Evolutionary conservation across 2,329 filamentous ascomycete species (phyloP), one percentile per base, ranked within the genome.

Genomic region (Pseudogymnoascus sp.): DNA sequence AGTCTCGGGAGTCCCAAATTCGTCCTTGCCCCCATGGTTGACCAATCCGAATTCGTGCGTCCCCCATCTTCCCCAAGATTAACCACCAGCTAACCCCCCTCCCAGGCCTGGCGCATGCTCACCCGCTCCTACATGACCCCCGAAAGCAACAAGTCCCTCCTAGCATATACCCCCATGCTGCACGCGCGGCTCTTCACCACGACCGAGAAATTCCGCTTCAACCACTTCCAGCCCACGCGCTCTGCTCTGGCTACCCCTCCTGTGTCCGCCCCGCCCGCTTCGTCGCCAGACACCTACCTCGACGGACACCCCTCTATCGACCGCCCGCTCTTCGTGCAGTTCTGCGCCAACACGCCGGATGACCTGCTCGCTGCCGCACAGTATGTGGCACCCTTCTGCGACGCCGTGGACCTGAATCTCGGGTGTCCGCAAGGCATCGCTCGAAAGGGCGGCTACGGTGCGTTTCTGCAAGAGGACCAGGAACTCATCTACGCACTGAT

Each of bases 351-450:
- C 75, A 87, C 95, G 65, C 85, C 91, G 0, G 83, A 89, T n/a
- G 85, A 89, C 62, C 82, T 96, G 19, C 85, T 97, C 59, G 82
- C 82, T 29, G 92, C 95, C 0, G 95, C 93, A 0, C 82, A 83
- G 67, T 82, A 88, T 65, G 93, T 91, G 0, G 87, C 89, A 4
- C 90, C 91, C 0, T 90, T 93, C 75, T 97, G 93, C 76, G 95
- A 99, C 74, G 95, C 95, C 7, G 89, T 99, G 3, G 95, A 99
- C 74, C 78, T 99, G 69, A 99, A 99, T 74, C 80, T 99, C 4
- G 95, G 95, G 7, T 99, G 95, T 76, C 95, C 95, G 0, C 95
- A 99, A 73, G 93, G 93, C 1, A 99, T 99, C 68, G 95, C 95
- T 35, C 85, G 86, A 73, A 90, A 89, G 73, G 95, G 95, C 7